These are phyloP conservation scores for Yamadazyma kanchanaburiensis DNA, from an alignment of 1,139 yeast genomes.

Conservation along the genomic window DNA sequence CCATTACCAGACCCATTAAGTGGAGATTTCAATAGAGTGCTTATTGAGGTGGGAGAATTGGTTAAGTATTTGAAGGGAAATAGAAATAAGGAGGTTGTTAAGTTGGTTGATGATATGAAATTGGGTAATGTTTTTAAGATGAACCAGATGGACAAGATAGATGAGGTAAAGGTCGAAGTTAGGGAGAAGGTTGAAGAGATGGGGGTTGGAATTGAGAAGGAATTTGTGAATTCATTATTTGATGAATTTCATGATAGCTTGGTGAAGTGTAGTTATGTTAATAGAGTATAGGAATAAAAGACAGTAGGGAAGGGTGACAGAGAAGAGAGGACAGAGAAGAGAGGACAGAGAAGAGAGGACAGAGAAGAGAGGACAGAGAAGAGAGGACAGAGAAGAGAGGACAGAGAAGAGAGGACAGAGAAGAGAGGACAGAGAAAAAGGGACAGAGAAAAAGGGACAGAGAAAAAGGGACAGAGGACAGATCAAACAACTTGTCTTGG, in stretches of 20 bases:
- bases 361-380: too few species aligned
- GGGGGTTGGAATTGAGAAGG: too few species aligned
- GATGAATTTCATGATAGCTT: constrained; percentile 17
- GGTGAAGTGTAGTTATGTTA: constrained; percentile 12
- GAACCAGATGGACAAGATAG: constrained; percentile 15
- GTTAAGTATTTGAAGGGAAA: constrained; percentile 14
- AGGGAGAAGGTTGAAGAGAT: too few species aligned
- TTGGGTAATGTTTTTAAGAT: constrained; percentile 11
- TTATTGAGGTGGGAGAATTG: constrained; percentile 24
- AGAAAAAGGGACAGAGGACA: too few species aligned
- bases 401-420: too few species aligned
- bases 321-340: too few species aligned
- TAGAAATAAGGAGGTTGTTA: constrained; percentile 2
- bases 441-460: too few species aligned
- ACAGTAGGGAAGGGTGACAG: too few species aligned
- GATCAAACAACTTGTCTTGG: too few species aligned
- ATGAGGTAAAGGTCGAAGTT: constrained; percentile 9
- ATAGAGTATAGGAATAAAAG: constrained; percentile 10
- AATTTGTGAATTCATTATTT: constrained; percentile 8
- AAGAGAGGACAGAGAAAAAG: too few species aligned
- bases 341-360: too few species aligned
- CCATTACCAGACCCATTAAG: constrained; percentile 7
- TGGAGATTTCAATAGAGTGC: constrained; percentile 21
- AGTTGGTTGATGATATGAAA: constrained; percentile 8
- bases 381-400: too few species aligned